Base-by-base conservation (phyloP, 78 protist species). In the Chrysochromulina parva region DNA sequence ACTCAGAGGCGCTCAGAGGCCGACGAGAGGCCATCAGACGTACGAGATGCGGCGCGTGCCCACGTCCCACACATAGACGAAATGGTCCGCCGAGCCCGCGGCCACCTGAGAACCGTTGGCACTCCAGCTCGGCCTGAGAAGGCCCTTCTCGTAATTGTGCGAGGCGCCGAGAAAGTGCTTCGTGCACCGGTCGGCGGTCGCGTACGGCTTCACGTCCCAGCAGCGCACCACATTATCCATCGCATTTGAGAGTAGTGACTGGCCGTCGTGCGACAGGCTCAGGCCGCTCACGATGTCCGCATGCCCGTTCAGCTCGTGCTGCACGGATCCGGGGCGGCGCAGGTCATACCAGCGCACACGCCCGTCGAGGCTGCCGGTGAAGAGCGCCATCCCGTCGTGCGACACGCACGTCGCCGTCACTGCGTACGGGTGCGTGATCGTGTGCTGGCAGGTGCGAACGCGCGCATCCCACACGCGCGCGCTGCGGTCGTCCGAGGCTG, bases 21-120 rank as follows among this genome's bases (percentile, higher is more conserved):
- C 38, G 38, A 38, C 38, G 38, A 38, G 38, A 38, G 38, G 38
- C 38, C 38, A 38, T 38, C 38, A 38, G 38, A 38, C 38, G 73
- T 87, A 87, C 53, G 11, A 1, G 53, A 88, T 62, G 20, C 66
- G 62, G 48, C 66, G 2, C 28, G 90, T 28, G 65, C 0, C 19
- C 53, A 20, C 90, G 62, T 69, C 62, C 82, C 81, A 88, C 47
- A 88, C 78, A 66, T 88, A 38, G 20, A 88, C 90, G n/a, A n/a
- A 69, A 6, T 11, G 17, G 65, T 88, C 90, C 5, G 76, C 1
- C 48, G 82, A 69, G 28, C 90, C 90, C 11, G 38, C 24, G 6
- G 71, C 81, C 16, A 88, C 90, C 38, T 7, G 65, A 3, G 52
- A 10, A 22, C 80, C 90, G 11, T 38, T 2, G 20, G 54, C n/a